Conservation (phyloP, 495 filamentous ascomycete species). For the Aspergillus steynii region DNA sequence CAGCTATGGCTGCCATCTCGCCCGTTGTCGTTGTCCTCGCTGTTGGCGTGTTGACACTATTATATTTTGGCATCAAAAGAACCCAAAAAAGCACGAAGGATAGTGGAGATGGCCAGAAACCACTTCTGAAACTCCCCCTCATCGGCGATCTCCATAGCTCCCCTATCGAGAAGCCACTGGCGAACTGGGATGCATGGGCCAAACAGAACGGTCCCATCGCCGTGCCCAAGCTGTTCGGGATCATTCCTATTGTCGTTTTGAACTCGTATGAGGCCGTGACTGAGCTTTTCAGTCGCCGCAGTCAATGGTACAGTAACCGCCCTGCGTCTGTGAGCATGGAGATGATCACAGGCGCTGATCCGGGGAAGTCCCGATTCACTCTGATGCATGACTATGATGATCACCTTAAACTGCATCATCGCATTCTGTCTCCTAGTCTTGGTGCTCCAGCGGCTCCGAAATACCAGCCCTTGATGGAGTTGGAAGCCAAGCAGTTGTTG, state of each 20-base stretch:
- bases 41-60: constrained; percentile 9
- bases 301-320: constrained; percentile 37
- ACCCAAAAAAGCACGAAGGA: not conserved
- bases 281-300: constrained; percentile 33
- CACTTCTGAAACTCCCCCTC: constrained; percentile 28
- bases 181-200: constrained; percentile 30
- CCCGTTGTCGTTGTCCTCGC: constrained; percentile 4
- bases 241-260: constrained; percentile 31
- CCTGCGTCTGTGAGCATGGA: constrained; percentile 34
- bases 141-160: constrained; percentile 32
- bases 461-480: constrained; percentile 30
- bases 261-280: constrained; percentile 32
- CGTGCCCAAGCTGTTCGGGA: constrained; percentile 27
- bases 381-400: constrained; percentile 36
- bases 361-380: constrained; percentile 27
- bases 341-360: constrained; percentile 30
- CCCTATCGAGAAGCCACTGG: constrained; percentile 25
- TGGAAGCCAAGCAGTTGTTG: constrained; percentile 30
- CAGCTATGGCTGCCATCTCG: constrained; percentile 4
- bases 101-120: not conserved
- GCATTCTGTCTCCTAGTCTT: constrained; percentile 29
- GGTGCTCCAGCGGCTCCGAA: constrained; percentile 18
- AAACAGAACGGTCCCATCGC: constrained; percentile 28
- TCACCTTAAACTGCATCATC: constrained; percentile 32
- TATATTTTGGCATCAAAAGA: constrained; percentile 6